Evolutionary conservation across 805 yeast genomes (phyloP), one percentile per base, ranked within the genome.

Genomic region (Yamadazyma insecticola): DNA sequence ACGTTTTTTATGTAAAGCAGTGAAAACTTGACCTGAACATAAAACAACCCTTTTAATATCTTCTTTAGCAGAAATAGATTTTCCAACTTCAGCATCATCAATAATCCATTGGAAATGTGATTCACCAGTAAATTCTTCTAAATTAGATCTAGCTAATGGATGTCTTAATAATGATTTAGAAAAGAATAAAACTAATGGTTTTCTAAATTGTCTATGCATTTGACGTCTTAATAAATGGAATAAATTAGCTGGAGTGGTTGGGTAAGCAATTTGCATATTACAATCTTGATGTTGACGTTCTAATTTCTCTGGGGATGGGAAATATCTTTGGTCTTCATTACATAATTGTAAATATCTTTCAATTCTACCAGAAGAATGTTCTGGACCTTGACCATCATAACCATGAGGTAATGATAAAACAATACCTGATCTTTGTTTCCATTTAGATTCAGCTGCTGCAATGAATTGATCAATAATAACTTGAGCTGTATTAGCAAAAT

Each of bases 371-470:
- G 96, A 85, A 16, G 98, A 92, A 68, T 92, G 99, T 72, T 92
- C 99, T 45, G 99, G 97, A 53, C 99, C 99, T 72, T 92, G 98
- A 47, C 99, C 99, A 60, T 92, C 99, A 62, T 89, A 92, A 70
- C 99, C 99, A 60, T 92, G 99, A 36, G 99, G 99, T 64, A 92
- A 74, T 3, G 97, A 86, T 48, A 92, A 67, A 22, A 92, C 95
- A 38, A 92, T 58, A 60, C 99, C 99, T 10, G 96, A 86, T 68
- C 99, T 84, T 74, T 92, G 98, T 60, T 86, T 84, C 99, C 99
- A 92, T 70, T 92, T 92, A 47, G 89, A 77, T 70, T 92, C 99
- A 60, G 95, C 98, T 57, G 89, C 86, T 26, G 97, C 84, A 55
- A 92, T 76, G 60, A 92, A 92, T 72, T 92, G 98, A 63, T 92